Evolutionary conservation across 2,329 filamentous ascomycete genomes (phyloP).

Genomic region (Epichloe amarillans): DNA sequence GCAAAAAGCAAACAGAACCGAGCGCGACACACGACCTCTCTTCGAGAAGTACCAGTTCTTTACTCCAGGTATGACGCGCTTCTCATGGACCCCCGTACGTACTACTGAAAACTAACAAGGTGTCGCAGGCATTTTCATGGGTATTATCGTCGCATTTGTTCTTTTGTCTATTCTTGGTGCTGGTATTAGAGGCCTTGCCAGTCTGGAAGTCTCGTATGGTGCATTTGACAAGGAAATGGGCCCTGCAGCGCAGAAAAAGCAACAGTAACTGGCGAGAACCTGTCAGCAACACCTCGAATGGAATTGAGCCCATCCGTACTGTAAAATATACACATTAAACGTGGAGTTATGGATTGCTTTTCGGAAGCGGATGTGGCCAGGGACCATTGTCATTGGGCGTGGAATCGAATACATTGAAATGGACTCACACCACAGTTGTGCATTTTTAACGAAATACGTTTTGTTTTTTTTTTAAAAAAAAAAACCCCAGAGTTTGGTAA

Average conservation of each 20-base stretch:
- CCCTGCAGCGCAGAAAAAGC: constrained; percentile 75
- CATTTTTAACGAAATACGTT: neutral
- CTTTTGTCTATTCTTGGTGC: constrained; percentile 67
- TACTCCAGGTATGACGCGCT: constrained; percentile 51
- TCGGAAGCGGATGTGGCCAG: neutral
- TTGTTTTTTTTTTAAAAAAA: neutral
- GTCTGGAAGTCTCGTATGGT: constrained; percentile 80
- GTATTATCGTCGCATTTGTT: constrained; percentile 54
- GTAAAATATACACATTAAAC: constrained; percentile 7
- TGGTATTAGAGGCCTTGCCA: constrained; percentile 61
- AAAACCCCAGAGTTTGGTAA: neutral
- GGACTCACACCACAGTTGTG: neutral
- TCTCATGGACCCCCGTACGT: neutral
- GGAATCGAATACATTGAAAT: neutral
- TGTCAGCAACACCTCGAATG: neutral
- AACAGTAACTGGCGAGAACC: constrained; percentile 15
- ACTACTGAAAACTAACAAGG: constrained; percentile 3
- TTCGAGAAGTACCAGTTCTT: constrained; percentile 96
- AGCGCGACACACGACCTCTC: constrained; percentile 36
- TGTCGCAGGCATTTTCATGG: constrained; percentile 72
- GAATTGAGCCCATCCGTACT: constrained; percentile 1
- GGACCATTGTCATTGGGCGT: neutral
- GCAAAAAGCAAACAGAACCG: constrained; percentile 27
- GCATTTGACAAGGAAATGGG: constrained; percentile 96
- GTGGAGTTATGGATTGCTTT: constrained; percentile 9